Base-by-base conservation (phyloP, 2,329 filamentous ascomycete species). In the Ophiostoma fasciatum region DNA sequence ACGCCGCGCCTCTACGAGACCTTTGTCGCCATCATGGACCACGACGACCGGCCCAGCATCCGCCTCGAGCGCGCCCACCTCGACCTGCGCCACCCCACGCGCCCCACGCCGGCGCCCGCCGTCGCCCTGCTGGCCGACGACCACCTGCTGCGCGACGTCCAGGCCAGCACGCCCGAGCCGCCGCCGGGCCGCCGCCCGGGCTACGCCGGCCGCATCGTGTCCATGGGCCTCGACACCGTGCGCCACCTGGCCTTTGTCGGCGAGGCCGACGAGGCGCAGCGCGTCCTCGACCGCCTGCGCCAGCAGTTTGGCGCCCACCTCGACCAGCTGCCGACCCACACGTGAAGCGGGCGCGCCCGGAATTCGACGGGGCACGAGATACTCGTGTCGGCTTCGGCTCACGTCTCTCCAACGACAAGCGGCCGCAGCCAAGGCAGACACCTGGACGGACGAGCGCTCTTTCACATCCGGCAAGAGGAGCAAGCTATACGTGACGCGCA, bases 41-140 rank as follows among this genome's bases (percentile, higher is more conserved):
- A 54, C 13, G 51, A 64, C 13, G 44, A 51, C 5, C 46, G 47
- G 18, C 37, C 38, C 18, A 50, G 55, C 2, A 49, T 63, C 26
- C 48, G 49, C 7, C 48, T 71, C 7, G 63, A 70, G 33, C 55
- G 58, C 22, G 69, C 70, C 0, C 71, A 74, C 43, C 55, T 75
- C 4, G 58, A 64, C 20, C 56, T 75, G 2, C 58, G 68, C 38
- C 70, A 74, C 46, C 71, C 71, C 0, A 63, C 62, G 0, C 54
- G 56, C 3, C 70, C 71, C 0, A 58, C 60, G 19, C 57, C 63
- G 17, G 49, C 54, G 3, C 57, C 58, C 1, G 71, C 71, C 0
- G 46, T 74, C 10, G 47, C 57, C 3, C 62, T 66, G 36, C 59
- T 74, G 14, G 35, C 35, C 30, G 41, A 46, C 32, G 39, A 46